Percentiles rank a stretch among this genome's conserved stretches.
Evolutionary conservation across 2,329 filamentous ascomycete species (phyloP).

Genomic region (Calycina herbarum): DNA sequence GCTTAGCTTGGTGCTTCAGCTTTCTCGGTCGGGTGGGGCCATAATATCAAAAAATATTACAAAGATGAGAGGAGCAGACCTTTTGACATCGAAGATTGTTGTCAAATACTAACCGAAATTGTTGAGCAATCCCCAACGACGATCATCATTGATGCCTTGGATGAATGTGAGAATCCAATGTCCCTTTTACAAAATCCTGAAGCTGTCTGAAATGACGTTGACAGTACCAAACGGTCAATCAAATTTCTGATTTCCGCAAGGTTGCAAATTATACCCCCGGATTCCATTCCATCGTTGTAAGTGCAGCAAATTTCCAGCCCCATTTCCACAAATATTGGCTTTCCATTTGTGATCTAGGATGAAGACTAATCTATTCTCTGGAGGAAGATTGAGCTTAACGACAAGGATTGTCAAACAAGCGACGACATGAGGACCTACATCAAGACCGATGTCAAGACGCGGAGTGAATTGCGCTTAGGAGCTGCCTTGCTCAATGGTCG

Average conservation of each 20-base stretch:
- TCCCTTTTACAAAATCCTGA: neutral
- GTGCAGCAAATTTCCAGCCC: neutral
- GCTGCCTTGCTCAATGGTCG: neutral
- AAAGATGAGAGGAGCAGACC: neutral
- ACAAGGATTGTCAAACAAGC: neutral
- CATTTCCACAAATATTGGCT: no score
- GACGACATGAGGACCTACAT: neutral
- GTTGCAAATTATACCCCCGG: neutral
- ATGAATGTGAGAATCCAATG: neutral
- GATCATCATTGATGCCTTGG: neutral
- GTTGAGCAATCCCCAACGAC: neutral
- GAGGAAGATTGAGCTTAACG: neutral
- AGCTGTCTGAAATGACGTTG: neutral
- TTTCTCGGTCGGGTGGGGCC: neutral
- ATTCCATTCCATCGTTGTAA: no score
- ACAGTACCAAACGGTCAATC: neutral
- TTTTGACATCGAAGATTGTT: neutral
- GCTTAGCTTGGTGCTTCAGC: neutral
- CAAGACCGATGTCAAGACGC: neutral
- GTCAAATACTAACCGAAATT: neutral
- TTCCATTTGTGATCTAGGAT: no score
- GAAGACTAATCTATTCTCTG: no score
- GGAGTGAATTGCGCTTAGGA: neutral
- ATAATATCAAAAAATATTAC: neutral
- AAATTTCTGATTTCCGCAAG: neutral